Evolutionary conservation across 2,329 filamentous ascomycete species (phyloP), one percentile per base, ranked within the genome.

Genomic region (Talaromyces sp.): DNA sequence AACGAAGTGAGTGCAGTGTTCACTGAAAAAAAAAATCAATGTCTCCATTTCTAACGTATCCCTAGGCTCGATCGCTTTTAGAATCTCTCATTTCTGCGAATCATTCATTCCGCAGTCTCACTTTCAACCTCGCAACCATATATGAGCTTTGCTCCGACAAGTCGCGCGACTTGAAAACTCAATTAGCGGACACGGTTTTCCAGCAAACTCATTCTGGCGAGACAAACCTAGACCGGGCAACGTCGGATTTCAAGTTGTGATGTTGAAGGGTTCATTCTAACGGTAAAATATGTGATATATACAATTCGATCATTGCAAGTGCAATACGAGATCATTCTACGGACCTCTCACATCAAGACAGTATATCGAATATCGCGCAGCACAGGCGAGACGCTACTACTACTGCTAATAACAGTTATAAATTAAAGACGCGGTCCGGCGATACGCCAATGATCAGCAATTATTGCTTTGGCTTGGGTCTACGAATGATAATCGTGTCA

Each of bases 81-180:
- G 89, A 94, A 69, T 76, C 78, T 0, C 77, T 96, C 10, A 80
- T 92, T 0, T 81, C 85, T 3, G 73, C 79, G 0, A 85, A 87
- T 1, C 80, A 85, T 47, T 85, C 86, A 0, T 97, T 94, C 62
- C 88, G 90, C 65, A 90, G 90, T 0, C 78, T 96, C 2, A 85
- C 96, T 0, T 96, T 97, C 77, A 98, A 98, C 72, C 76, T 99
- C 12, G 87, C 88, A 10, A 98, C 94, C 0, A 86, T 96, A 68
- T 98, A 96, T 72, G 95, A 98, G 76, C 82, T 98, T 7, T 95
- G 90, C 72, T 93, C 90, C 0, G 93, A 98, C 68, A 84, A 85
- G 64, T 85, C 91, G 50, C 81, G 85, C 56, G 83, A 83, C 12
- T 76, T 89, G 68, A 98, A 98, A 80, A 75, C 85, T 33, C 80